Percentiles rank a stretch among this genome's conserved stretches.
Conservation (phyloP, 2,329 filamentous ascomycete species). For the Tolypocladium guangdongense region DNA sequence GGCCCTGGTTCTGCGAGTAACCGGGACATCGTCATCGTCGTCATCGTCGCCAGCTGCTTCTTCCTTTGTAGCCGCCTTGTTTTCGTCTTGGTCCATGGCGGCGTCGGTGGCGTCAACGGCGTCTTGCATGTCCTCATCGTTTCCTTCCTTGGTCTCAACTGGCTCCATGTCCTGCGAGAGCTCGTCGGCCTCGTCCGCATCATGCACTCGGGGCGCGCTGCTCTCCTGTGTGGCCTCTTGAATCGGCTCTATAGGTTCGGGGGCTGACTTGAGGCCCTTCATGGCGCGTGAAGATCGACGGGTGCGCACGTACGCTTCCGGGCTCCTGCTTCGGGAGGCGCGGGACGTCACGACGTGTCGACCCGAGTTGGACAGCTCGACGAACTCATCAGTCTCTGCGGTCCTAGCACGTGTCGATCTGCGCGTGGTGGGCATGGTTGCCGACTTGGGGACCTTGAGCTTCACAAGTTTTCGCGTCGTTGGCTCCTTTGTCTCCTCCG, state of each 20-base stretch:
- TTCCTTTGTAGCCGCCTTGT: slow-evolving; percentile 13
- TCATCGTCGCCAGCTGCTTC: slow-evolving; percentile 27
- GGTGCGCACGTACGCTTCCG: slow-evolving; percentile 34
- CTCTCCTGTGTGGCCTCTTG: slow-evolving; percentile 45
- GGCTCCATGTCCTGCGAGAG: slow-evolving; percentile 21
- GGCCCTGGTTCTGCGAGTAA: slow-evolving; percentile 34
- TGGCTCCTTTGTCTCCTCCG: slow-evolving; percentile 13
- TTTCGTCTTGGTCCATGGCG: slow-evolving; percentile 17
- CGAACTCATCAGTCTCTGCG: slow-evolving; percentile 41
- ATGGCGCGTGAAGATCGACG: slow-evolving; percentile 35
- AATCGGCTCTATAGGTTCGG: slow-evolving; percentile 36
- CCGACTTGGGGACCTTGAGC: slow-evolving; percentile 27
- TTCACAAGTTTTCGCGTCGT: slow-evolving; percentile 31
- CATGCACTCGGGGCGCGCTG: slow-evolving; percentile 19
- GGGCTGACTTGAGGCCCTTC: slow-evolving; percentile 39
- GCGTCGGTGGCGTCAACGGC: slow-evolving; percentile 4
- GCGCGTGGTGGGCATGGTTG: slow-evolving; percentile 22
- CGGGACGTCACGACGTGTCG: slow-evolving; percentile 39
- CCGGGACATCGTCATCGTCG: slow-evolving; percentile 37
- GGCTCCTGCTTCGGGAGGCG: slow-evolving; percentile 44
- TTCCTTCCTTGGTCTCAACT: slow-evolving; percentile 17
- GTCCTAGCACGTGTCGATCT: slow-evolving; percentile 42
- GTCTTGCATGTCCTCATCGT: slow-evolving; percentile 18
- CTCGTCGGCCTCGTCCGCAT: slow-evolving; percentile 26
- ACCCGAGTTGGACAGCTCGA: slow-evolving; percentile 52